phyloP scores from a whole-genome alignment of 768 basidiomycete genomes.

The Tephrocybe rancida region DNA sequence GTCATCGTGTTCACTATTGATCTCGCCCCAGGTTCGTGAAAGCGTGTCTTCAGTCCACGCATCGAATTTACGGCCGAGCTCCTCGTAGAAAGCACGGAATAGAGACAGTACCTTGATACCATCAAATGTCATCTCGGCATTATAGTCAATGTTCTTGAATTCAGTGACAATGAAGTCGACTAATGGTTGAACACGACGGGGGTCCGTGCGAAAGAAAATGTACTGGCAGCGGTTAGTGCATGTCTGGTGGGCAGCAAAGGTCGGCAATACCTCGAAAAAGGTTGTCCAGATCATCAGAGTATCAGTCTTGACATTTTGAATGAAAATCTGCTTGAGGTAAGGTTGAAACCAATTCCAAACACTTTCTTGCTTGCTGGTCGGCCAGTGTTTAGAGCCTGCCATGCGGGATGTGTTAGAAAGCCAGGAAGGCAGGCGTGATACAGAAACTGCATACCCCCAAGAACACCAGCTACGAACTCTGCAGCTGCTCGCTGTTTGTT shows the following conservation, averaged over 20 bases:
- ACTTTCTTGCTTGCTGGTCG: conserved; percentile 60
- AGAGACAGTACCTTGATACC: conserved; percentile 69
- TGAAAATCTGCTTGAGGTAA: conserved; percentile 63
- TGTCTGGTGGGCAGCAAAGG: background rate
- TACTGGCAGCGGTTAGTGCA: conserved; percentile 46
- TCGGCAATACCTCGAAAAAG: conserved; percentile 62
- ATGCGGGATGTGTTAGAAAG: conserved; percentile 14
- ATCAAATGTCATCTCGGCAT: conserved; percentile 82
- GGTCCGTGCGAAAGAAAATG: conserved; percentile 78
- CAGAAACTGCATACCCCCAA: conserved; percentile 46
- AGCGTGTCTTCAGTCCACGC: conserved; percentile 76
- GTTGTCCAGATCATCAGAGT: conserved; percentile 80
- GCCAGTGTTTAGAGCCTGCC: conserved; percentile 86
- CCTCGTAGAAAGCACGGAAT: conserved; percentile 71
- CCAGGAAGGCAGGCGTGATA: background rate
- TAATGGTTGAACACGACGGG: conserved; percentile 78
- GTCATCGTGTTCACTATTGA: conserved; percentile 80
- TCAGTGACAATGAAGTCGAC: conserved; percentile 71
- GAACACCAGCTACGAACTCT: conserved; percentile 77
- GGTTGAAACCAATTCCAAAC: conserved; percentile 86
- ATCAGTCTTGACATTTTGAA: conserved; percentile 78
- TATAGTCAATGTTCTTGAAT: conserved; percentile 72
- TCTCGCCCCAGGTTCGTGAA: conserved; percentile 68
- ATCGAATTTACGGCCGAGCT: conserved; percentile 77
- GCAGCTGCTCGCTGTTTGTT: conserved; percentile 90